Evolutionary conservation across 495 filamentous ascomycete species (phyloP).

Genomic region (Astrocystis sublimbata): DNA sequence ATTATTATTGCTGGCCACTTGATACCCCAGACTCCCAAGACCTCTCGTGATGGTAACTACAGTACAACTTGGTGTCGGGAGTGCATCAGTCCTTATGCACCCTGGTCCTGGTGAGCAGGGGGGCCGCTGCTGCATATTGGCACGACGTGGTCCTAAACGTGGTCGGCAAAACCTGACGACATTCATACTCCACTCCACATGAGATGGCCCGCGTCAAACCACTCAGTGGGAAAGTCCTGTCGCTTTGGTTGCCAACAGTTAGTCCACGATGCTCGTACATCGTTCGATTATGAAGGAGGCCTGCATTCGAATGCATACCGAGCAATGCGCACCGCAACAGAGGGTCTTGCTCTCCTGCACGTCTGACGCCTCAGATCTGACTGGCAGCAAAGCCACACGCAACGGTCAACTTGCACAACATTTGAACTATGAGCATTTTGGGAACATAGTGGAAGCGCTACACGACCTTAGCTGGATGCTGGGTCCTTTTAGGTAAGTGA

Average conservation of each 20-base stretch:
- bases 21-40: conserved; percentile 5
- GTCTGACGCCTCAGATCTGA: background rate
- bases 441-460: too few species aligned
- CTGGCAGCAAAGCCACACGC: background rate
- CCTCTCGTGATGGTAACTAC: background rate
- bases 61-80: background rate
- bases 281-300: conserved; percentile 12
- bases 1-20: background rate
- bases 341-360: background rate
- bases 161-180: conserved; percentile 1
- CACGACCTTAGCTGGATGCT: background rate
- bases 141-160: background rate
- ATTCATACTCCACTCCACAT: conserved; percentile 1
- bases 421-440: background rate
- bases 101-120: conserved; percentile 10
- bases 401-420: conserved; percentile 13
- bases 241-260: background rate
- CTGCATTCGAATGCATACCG: conserved; percentile 2
- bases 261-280: background rate
- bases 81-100: background rate
- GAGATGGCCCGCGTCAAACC: background rate
- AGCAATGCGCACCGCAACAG: background rate
- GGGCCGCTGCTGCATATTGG: conserved; percentile 2
- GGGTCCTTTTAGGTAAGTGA: background rate
- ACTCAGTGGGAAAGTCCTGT: background rate